Conservation (phyloP, 352 stramenopile genomes). For the Globisporangium rhizosaccharum region DNA sequence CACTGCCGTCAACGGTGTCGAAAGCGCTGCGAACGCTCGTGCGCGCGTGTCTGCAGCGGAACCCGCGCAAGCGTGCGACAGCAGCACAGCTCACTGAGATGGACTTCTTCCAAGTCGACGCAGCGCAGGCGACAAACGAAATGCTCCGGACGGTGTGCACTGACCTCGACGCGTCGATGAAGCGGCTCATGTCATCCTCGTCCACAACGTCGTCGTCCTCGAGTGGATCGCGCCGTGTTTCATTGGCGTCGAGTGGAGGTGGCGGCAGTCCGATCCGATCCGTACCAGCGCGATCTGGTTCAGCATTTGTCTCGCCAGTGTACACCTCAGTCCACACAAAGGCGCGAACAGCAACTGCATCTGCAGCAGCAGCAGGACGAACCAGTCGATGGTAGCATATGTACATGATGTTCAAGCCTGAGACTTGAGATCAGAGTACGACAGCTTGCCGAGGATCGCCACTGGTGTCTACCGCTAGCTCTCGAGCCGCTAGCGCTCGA, state of each 20-base stretch:
- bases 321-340: not conserved
- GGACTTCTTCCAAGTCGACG: constrained; percentile 55
- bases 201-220: not conserved
- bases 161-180: constrained; percentile 58
- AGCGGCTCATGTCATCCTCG: constrained; percentile 9
- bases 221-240: not conserved
- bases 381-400: no score
- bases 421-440: no score
- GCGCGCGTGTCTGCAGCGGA: constrained; percentile 34
- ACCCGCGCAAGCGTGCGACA: constrained; percentile 31
- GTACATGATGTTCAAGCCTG: no score
- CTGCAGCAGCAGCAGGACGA: no score
- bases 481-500: no score
- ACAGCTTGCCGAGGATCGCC: no score
- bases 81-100: constrained; percentile 26
- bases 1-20: constrained; percentile 36
- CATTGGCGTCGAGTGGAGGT: not conserved
- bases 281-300: not conserved
- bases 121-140: constrained; percentile 37
- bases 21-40: constrained; percentile 40
- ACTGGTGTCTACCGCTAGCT: no score
- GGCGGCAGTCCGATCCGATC: not conserved
- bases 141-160: constrained; percentile 50
- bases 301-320: not conserved
- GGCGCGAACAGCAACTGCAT: not conserved